Percentiles rank a stretch among this genome's conserved stretches.
Conservation (phyloP, 495 filamentous ascomycete species). For the Evansstolkia leycettana region DNA sequence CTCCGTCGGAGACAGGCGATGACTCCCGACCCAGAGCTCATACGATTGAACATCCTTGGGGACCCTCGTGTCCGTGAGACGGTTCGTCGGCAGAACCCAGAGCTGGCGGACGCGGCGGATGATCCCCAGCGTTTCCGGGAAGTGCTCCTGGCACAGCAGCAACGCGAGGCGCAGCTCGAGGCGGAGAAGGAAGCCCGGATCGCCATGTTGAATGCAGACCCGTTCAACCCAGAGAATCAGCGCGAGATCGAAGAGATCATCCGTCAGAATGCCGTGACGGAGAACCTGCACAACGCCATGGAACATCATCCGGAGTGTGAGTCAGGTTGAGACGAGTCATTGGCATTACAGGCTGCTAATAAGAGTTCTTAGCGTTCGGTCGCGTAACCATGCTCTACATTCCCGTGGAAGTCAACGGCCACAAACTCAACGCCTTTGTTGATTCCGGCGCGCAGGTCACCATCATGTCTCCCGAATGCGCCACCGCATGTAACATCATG, state of each 20-base stretch:
- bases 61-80: slow-evolving; percentile 60
- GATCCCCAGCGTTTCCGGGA: slow-evolving; percentile 65
- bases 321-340: slow-evolving; percentile 7
- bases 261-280: slow-evolving; percentile 80
- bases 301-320: slow-evolving; percentile 93
- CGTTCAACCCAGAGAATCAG: slow-evolving; percentile 84
- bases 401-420: slow-evolving; percentile 86
- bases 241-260: slow-evolving; percentile 94
- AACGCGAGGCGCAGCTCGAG: slow-evolving; percentile 56
- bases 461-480: slow-evolving; percentile 93
- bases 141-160: slow-evolving; percentile 49
- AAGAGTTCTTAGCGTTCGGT: slow-evolving; percentile 60
- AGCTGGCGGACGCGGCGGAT: slow-evolving; percentile 66
- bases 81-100: slow-evolving; percentile 55
- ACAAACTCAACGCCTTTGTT: slow-evolving; percentile 89
- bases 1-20: slow-evolving; percentile 26
- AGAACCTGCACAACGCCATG: slow-evolving; percentile 90
- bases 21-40: slow-evolving; percentile 61
- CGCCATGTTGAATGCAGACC: slow-evolving; percentile 71
- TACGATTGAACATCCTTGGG: slow-evolving; percentile 71
- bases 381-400: slow-evolving; percentile 93
- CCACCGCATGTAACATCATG: slow-evolving; percentile 89
- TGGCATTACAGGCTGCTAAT: slow-evolving; percentile 7
- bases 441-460: slow-evolving; percentile 97
- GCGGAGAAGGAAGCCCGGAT: slow-evolving; percentile 71